Percentiles rank a stretch among this genome's conserved stretches.
phyloP scores from a whole-genome alignment of 331 rosid species.

The Malus hybrid region DNA sequence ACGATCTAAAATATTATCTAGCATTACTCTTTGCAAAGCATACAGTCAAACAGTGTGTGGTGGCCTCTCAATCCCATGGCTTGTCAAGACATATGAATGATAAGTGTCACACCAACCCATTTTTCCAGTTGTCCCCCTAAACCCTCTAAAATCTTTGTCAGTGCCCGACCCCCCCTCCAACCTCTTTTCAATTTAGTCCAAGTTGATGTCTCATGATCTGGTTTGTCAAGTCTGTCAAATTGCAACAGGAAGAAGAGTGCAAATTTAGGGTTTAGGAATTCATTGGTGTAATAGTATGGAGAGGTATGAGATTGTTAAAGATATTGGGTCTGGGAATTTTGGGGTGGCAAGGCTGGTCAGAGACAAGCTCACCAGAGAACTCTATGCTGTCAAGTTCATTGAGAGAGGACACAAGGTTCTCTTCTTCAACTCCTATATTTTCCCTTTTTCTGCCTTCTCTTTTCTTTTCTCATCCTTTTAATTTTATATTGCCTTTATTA shows the following conservation, averaged over 20 bases:
- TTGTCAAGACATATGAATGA: neutral
- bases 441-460: neutral
- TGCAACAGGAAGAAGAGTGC: neutral
- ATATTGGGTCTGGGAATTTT: constrained; percentile 78
- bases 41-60: neutral
- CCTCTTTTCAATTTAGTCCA: neutral
- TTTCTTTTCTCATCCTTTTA: neutral
- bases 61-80: neutral
- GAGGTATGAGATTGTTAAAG: constrained; percentile 68
- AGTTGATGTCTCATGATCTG: neutral
- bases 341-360: constrained; percentile 70
- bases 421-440: neutral
- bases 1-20: too few species aligned
- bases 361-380: constrained; percentile 45
- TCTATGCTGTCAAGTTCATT: constrained; percentile 68
- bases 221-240: neutral
- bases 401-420: constrained; percentile 77
- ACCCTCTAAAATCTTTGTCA: neutral
- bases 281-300: constrained; percentile 35
- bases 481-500: neutral
- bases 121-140: neutral
- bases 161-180: neutral
- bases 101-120: neutral
- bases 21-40: too few species aligned
- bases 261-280: neutral